Base-by-base conservation (phyloP, 2,329 filamentous ascomycete genomes). In the Aspergillus flavus region DNA sequence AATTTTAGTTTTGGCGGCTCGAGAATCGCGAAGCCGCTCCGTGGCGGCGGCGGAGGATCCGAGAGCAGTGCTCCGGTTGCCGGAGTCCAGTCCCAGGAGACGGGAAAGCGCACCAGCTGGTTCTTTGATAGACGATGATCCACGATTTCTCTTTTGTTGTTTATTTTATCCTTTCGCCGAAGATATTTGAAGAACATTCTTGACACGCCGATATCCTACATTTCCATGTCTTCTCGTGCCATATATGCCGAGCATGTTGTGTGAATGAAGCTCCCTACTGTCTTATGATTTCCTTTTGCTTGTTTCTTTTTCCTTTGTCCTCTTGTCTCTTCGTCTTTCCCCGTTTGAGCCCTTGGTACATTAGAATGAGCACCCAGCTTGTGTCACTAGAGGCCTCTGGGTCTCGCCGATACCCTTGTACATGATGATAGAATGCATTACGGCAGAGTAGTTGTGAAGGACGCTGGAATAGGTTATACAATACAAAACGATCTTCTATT, bases 1-100 rank as follows among this genome's bases (percentile, higher is more conserved):
- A 88, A 87, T 72, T 94, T 96, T 78, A 92, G 86, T 80, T 96
- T 88, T 68, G 84, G 84, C 60, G 83, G 82, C 58, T 80, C 85
- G 12, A 78, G 87, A 64, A 89, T 90, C 71, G 87, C 87, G 50
- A 90, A 90, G 75, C 87, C 87, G 21, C 81, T 90, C 5, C 83
- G 87, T 52, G 87, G 87, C 41, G 77, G 77, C 52, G 78, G 77
- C 34, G 75, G 72, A 39, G 73, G 72, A 46, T 70, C 70, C 21
- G 72, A 73, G 59, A 78, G 76, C 65, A 75, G 75, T 58, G 72
- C 72, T 46, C 75, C 77, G 36, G 67, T 78, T 57, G 76, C 78
- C 41, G 75, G 73, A 34, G 82, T 91, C 64, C 90, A 90, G 76
- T 91, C 89, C 30, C 91, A 90, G 69, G 88, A 91, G 45, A 86